Evolutionary conservation across 768 basidiomycete species (phyloP).

Genomic region (Tricholoma hemisulphureum): DNA sequence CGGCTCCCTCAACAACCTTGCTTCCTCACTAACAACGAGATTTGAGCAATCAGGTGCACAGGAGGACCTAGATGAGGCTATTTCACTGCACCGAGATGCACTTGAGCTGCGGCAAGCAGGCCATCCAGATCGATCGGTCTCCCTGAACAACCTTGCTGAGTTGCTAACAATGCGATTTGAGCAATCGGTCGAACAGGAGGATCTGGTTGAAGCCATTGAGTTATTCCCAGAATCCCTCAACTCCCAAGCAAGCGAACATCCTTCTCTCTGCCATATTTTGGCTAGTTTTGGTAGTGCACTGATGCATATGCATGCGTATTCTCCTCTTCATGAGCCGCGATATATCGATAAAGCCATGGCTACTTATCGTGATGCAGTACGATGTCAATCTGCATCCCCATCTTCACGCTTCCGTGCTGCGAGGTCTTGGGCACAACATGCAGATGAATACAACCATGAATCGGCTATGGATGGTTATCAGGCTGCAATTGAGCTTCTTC

Average conservation of each 20-base stretch:
- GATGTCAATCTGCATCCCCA: background rate
- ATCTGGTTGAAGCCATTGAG: slow-evolving; percentile 11
- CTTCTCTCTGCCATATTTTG: background rate
- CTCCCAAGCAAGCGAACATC: background rate
- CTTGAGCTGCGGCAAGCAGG: background rate
- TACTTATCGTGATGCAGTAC: slow-evolving; percentile 5
- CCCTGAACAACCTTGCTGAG: slow-evolving; percentile 10
- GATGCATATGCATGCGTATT: background rate
- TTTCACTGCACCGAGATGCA: slow-evolving; percentile 9
- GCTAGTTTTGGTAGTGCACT: slow-evolving; percentile 5
- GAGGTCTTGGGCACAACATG: slow-evolving; percentile 11
- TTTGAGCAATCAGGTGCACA: slow-evolving; percentile 1
- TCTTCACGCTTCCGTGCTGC: slow-evolving; percentile 6
- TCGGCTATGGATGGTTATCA: background rate
- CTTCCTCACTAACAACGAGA: background rate
- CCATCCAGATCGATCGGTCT: slow-evolving; percentile 6
- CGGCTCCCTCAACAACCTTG: slow-evolving; percentile 5
- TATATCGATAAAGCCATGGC: slow-evolving; percentile 17
- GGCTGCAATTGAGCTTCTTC: background rate
- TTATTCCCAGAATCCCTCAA: slow-evolving; percentile 1
- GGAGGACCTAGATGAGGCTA: slow-evolving; percentile 14
- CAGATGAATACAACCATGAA: slow-evolving; percentile 4
- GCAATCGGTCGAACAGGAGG: slow-evolving; percentile 14
- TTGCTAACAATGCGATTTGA: slow-evolving; percentile 17
- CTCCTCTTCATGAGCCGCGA: background rate